Evolutionary conservation across 208 protist species (phyloP), one percentile per base, ranked within the genome.

Genomic region (Vickermania ingenoplastis): DNA sequence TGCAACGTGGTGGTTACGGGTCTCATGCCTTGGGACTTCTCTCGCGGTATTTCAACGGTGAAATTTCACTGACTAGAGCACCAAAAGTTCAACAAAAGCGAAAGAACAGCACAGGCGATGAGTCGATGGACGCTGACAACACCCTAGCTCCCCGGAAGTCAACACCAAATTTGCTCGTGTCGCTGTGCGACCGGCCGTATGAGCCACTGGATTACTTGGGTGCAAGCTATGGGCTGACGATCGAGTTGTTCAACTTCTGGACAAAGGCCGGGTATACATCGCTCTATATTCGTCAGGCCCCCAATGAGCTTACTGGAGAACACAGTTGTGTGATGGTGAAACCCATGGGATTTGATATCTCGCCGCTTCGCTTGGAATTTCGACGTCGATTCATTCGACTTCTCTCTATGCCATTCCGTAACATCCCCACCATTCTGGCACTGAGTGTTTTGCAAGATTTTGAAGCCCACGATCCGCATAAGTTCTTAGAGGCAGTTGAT

Each of bases 301-400:
- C 82, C 13, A 98, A 99, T 69, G 97, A 99, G 57, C 73, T 99
- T 22, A 99, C 98, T 11, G 98, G 98, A 2, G 99, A 99, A 85
- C 95, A 99, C 78, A 97, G 98, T 41, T 97, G 92, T 56, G 98
- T 99, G 41, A 99, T 99, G 96, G 66, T 99, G 28, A 73, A 67
- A 21, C 74, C 84, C 2, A 74, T 93, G 57, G 87, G 77, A 49
- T 80, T 90, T 59, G 75, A 87, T 36, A 29, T 92, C 13, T 25
- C 57, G 14, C 62, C 80, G 7, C 75, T 92, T 4, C 70, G 82
- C 24, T 53, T 57, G 48, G 96, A 99, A 77, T 99, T 99, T 66
- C 79, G 75, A 51, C 81, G 76, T 25, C 84, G 97, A 21, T 96
- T 98, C 52, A 64, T 92, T n/a, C 70, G 71, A 17, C 78, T 98